phyloP scores from a whole-genome alignment of 2,329 filamentous ascomycete species.

The Cryphonectria carpinicola region DNA sequence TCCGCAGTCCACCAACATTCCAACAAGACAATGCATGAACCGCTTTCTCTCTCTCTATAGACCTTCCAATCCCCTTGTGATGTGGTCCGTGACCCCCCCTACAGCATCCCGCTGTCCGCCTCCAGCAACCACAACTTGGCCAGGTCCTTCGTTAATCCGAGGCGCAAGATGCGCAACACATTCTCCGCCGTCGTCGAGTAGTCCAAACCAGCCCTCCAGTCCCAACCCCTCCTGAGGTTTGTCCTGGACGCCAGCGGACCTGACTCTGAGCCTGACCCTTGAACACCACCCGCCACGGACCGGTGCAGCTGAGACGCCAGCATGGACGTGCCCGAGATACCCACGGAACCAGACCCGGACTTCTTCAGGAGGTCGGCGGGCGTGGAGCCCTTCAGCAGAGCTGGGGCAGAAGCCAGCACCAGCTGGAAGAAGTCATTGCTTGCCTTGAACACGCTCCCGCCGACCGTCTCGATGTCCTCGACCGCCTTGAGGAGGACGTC shows the following conservation, averaged over 20 bases:
- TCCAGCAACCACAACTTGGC: slow-evolving; percentile 71
- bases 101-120: slow-evolving; percentile 49
- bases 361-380: slow-evolving; percentile 66
- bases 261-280: slow-evolving; percentile 30
- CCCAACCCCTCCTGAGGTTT: slow-evolving; percentile 81
- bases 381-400: slow-evolving; percentile 59
- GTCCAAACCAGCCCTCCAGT: slow-evolving; percentile 66
- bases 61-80: background rate
- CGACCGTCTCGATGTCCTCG: slow-evolving; percentile 78
- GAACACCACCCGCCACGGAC: slow-evolving; percentile 56
- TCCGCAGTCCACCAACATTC: background rate
- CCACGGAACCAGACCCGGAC: slow-evolving; percentile 64
- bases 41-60: background rate
- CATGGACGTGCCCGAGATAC: slow-evolving; percentile 75
- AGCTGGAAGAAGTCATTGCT: slow-evolving; percentile 80
- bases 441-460: slow-evolving; percentile 69
- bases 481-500: slow-evolving; percentile 76
- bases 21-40: background rate
- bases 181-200: slow-evolving; percentile 66
- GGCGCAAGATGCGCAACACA: slow-evolving; percentile 71
- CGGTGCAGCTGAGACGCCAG: slow-evolving; percentile 65
- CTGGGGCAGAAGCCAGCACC: slow-evolving; percentile 72
- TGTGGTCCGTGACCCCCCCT: background rate
- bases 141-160: slow-evolving; percentile 76
- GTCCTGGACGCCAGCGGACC: slow-evolving; percentile 52